Base-by-base conservation (phyloP, 306 rosid genomes). In the Inga oerstediana region DNA sequence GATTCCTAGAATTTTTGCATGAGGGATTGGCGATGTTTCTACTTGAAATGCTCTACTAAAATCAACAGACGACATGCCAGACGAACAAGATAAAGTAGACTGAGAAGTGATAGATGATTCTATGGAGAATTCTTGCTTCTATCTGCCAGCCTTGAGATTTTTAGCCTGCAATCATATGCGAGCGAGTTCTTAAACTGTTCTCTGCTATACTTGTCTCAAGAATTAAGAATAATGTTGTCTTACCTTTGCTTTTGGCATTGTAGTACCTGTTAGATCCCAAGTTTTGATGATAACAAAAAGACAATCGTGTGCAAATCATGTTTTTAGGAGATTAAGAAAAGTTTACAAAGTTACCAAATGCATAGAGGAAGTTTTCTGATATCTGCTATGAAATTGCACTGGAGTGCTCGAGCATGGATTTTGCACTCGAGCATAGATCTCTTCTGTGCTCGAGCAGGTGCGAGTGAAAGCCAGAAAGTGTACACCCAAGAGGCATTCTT, bases 61-160 rank as follows among this genome's bases (percentile, higher is more conserved):
- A 52, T 95, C 98, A n/a, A 85, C 71, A 14, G 98, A 91, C 64
- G 99, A 92, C 89, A 92, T 87, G 91, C 93, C 90, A 7, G 98
- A 92, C 62, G 97, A 93, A 84, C 94, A 87, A 10, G 96, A 83
- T 22, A 98, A 91, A 39, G 98, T 89, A 37, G 97, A 82, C 77
- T 88, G 39, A 10, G 97, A 88, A 67, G 88, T 80, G 75, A 80
- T 89, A 20, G 97, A 88, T 68, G 97, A 92, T 78, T 92, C 97
- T n/a, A 87, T 89, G 58, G 94, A 89, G 88, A 76, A 85, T 75
- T 87, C 81, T 43, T 85, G 91, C 83, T 86, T 95, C 86, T 89
- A 92, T 76, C 78, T 89, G 0, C 81, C 77, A 72, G 3, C 44
- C 81, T 88, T 91, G 24, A 39, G 30, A 86, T 82, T 79, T 81